Base-by-base conservation (phyloP, 257 asterid genomes). In the Thymus mandschuricus region DNA sequence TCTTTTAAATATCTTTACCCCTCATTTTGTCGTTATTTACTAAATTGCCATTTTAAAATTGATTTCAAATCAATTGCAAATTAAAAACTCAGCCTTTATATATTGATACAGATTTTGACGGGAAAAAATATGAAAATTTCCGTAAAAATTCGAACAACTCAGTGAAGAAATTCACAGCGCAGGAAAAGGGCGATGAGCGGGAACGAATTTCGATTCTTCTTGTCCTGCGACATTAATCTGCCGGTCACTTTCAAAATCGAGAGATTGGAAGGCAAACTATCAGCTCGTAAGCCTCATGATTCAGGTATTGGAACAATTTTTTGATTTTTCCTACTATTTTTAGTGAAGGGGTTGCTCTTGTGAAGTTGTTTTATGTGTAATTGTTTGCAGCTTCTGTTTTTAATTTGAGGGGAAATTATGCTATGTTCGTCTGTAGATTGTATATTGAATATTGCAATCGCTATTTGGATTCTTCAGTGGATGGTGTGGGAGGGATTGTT, bases 171-270 rank as follows among this genome's bases (percentile, higher is more conserved):
- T 65, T 48, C 33, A 21, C 21, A 48, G 60, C 60, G 72, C 55
- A 46, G 70, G 71, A 5, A 58, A 59, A 45, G 15, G 48, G 50
- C 64, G 76, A 89, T 93, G 99, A 70, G 79, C 69, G 93, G 93
- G 5, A 95, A 91, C 81, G 99, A 95, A 72, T 92, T 89, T 55
- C 86, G 97, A 1, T 91, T 91, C 89, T 95, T 91, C 88, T 78
- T 94, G 69, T 94, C 99, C 1, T 89, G 97, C 83, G 99, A 94
- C 83, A 91, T 94, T 43, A 94, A 91, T 85, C 91, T 89, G 50
- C 99, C 99, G 0, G 87, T 89, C 65, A 89, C 99, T 55, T 91
- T 88, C 85, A 84, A 90, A 72, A 88, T 91, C 79, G 99, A 94
- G 86, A 81, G 92, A 71, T 79, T 94, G 81, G 99, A 94, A 80